phyloP scores from a whole-genome alignment of 805 yeast genomes.

The Nakazawaea anatomiae region DNA sequence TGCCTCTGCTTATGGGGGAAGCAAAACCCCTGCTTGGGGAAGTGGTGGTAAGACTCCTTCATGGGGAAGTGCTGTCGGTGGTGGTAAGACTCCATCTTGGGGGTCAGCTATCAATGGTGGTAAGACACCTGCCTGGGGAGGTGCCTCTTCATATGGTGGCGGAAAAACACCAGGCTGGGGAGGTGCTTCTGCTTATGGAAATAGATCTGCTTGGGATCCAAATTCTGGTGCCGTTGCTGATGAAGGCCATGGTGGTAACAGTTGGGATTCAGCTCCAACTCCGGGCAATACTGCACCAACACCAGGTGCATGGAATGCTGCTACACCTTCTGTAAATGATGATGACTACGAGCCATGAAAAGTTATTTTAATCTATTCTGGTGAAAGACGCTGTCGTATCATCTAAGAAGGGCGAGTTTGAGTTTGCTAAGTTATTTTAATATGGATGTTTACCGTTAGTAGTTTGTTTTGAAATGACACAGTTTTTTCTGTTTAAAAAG shows the following conservation, averaged over 20 bases:
- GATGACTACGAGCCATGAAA: constrained; percentile 13
- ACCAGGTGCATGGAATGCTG: constrained; percentile 41
- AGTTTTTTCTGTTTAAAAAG: not conserved
- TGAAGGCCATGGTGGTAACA: constrained; percentile 28
- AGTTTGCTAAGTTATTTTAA: not conserved
- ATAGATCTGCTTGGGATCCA: constrained; percentile 38
- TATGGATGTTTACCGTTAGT: not conserved
- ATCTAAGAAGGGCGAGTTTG: no score
- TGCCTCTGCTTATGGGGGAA: constrained; percentile 41
- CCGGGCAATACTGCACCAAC: constrained; percentile 25
- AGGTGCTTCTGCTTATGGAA: constrained; percentile 31
- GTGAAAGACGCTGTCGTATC: no score
- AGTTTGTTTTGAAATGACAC: not conserved
- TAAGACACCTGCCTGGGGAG: constrained; percentile 49
- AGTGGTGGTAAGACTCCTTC: constrained; percentile 41
- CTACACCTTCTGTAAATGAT: constrained; percentile 32
- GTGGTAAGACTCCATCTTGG: constrained; percentile 53
- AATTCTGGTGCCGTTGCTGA: constrained; percentile 19
- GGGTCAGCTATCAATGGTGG: constrained; percentile 28
- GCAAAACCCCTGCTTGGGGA: constrained; percentile 37
- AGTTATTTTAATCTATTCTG: not conserved
- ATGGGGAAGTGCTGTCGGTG: constrained; percentile 25
- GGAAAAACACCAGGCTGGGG: constrained; percentile 38
- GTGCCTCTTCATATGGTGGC: constrained; percentile 40
- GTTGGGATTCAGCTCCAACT: constrained; percentile 36